These are phyloP conservation scores for Chaetoceros muelleri DNA, from an alignment of 108 stramenopile genomes.

Conservation along the genomic window DNA sequence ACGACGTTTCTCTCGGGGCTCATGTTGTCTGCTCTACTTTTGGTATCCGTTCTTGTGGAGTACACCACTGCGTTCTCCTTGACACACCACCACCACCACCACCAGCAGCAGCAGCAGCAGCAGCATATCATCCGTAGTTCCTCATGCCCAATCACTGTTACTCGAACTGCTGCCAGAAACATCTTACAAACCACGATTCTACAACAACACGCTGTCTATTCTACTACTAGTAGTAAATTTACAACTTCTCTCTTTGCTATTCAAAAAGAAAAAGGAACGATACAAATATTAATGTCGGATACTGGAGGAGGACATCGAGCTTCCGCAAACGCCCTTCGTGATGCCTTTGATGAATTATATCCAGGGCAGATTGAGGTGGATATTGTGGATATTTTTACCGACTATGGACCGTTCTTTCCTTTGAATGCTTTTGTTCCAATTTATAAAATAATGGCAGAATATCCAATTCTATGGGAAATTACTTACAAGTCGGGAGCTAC, in stretches of 20 bases:
- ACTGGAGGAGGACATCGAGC: slow-evolving; percentile 86
- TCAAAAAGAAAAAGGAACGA: slow-evolving; percentile 36
- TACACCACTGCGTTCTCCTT: no score
- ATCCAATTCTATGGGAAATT: slow-evolving; percentile 60
- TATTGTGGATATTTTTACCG: slow-evolving; percentile 81
- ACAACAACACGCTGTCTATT: no score
- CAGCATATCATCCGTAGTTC: no score
- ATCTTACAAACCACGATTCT: no score
- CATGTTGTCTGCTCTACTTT: no score
- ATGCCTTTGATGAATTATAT: slow-evolving; percentile 60
- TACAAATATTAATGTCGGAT: slow-evolving; percentile 81
- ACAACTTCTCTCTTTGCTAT: not conserved
- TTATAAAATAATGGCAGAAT: slow-evolving; percentile 80
- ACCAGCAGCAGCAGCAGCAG: no score
- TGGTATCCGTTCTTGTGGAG: no score
- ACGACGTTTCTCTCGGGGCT: no score
- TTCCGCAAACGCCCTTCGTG: slow-evolving; percentile 69
- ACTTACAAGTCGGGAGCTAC: slow-evolving; percentile 65
- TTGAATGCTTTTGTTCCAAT: slow-evolving; percentile 43
- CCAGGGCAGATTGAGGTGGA: slow-evolving; percentile 56
- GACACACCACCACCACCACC: no score
- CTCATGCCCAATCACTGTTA: no score
- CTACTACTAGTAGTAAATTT: no score
- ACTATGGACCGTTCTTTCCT: slow-evolving; percentile 75
- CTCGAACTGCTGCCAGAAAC: no score